Evolutionary conservation across 495 filamentous ascomycete species (phyloP).

Genomic region (Penicillium dipodomyicola): DNA sequence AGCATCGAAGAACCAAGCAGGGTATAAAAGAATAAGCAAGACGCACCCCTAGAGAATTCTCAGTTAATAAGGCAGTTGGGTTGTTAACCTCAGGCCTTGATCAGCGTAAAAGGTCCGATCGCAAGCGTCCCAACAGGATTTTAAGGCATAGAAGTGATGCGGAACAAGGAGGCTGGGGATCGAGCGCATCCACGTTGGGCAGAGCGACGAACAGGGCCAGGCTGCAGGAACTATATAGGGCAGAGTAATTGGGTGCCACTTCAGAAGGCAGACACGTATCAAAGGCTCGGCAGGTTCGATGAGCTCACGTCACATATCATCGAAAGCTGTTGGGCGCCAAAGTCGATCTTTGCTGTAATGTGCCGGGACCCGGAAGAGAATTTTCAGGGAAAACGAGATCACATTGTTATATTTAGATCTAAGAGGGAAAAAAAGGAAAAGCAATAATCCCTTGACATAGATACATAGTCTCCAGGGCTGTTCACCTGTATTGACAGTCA

Average conservation of each 20-base stretch:
- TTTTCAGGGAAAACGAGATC: neutral
- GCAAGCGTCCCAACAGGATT: constrained; percentile 8
- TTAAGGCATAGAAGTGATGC: constrained; percentile 9
- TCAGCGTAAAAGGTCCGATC: constrained; percentile 19
- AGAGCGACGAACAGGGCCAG: constrained; percentile 29
- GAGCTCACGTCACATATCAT: constrained; percentile 18
- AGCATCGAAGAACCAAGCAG: neutral
- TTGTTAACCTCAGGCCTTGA: constrained; percentile 14
- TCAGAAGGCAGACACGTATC: constrained; percentile 29
- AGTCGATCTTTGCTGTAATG: constrained; percentile 20
- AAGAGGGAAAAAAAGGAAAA: neutral
- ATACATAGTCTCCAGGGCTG: no score
- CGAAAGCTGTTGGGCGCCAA: constrained; percentile 20
- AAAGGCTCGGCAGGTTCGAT: constrained; percentile 14
- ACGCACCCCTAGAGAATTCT: neutral
- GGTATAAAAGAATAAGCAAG: constrained; percentile 16
- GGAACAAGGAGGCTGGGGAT: constrained; percentile 23
- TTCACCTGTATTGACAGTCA: neutral
- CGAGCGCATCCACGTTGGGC: constrained; percentile 27
- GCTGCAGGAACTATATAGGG: constrained; percentile 18
- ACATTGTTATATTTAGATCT: constrained; percentile 4
- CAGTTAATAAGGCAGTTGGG: constrained; percentile 7
- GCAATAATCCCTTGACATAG: neutral
- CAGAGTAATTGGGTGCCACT: constrained; percentile 33
- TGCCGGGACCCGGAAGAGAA: neutral